Evolutionary conservation across 257 asterid species (phyloP).

Genomic region (Solanum sitiens): DNA sequence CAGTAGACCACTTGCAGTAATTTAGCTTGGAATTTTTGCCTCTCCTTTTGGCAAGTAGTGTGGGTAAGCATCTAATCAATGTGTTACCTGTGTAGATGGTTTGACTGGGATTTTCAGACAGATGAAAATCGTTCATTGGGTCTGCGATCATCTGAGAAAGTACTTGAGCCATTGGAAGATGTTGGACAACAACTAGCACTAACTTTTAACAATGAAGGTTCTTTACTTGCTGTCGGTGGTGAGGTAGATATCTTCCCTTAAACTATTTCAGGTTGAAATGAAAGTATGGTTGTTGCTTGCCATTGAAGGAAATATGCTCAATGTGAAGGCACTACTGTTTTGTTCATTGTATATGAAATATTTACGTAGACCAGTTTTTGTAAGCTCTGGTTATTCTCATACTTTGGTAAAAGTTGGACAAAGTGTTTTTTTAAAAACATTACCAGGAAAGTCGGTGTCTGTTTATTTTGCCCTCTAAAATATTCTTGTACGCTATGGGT

Average conservation of each 20-base stretch:
- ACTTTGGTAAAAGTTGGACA: neutral
- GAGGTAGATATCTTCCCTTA: conserved; percentile 51
- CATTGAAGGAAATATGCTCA: neutral
- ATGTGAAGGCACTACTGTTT: neutral
- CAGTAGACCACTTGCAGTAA: neutral
- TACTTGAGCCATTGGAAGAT: conserved; percentile 56
- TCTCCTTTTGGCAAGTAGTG: neutral
- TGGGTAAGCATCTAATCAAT: neutral
- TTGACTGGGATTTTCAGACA: conserved; percentile 46
- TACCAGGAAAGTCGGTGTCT: neutral
- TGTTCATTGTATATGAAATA: neutral
- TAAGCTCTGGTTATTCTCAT: neutral
- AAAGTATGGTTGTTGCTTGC: neutral
- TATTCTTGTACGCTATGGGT: neutral
- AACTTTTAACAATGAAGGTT: conserved; percentile 64
- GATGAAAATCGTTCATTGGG: conserved; percentile 28
- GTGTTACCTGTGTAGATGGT: conserved; percentile 42
- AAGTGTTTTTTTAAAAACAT: neutral
- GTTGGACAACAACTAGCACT: conserved; percentile 84
- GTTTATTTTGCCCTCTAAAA: neutral
- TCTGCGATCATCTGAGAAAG: conserved; percentile 54
- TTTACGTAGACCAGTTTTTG: neutral
- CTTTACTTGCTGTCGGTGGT: conserved; percentile 82
- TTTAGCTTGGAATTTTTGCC: neutral
- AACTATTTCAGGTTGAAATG: neutral